Base-by-base conservation (phyloP, 2,329 filamentous ascomycete genomes). In the Sclerotinia sclerotiorum region DNA sequence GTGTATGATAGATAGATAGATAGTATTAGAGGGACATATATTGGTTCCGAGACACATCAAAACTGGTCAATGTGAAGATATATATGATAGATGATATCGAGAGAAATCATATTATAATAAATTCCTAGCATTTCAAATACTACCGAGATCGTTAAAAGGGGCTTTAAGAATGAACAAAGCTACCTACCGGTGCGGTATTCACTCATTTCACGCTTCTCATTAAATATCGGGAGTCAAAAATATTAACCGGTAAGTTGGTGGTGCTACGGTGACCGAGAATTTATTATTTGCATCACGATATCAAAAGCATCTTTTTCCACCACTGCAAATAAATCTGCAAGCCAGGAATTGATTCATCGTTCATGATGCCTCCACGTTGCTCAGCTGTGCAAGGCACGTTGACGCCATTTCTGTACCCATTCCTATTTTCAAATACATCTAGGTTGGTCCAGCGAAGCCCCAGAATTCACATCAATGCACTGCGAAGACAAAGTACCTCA, bases 381-480 rank as follows among this genome's bases (percentile, higher is more conserved):
- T 68, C 74, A 11, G 55, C 58, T 32, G 65, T 76, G 15, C 71
- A 69, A 57, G 73, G 73, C 52, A 78, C 75, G 44, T 67, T 78
- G 56, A 76, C 74, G 2, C 77, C 77, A 2, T 78, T 78, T 60
- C 71, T 78, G 11, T 78, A 78, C 51, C 77, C 77, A 3, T 75
- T 73, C 24, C 67, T 78, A 10, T 57, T 74, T n/a, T 69, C 69
- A 4, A 70, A 69, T 48, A 27, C 69, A 15, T 27, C 70, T 39
- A 65, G 60, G 19, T 44, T 49, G 6, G 29, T 57, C 15, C 61
- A 58, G 17, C 46, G 65, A 49, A 49, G 13, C 21, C 69, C 68
- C 54, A 65, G 70, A 63, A 60, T 69, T 2, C 49, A 72, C 2
- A 63, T 71, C 64, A 72, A 70, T 56, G 54, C 64, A 39, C 49